A percentile compares a stretch with the other conserved stretches of the same genome.
Evolutionary conservation across 257 asterid species (phyloP).

Genomic region (Penstemon newberryi): DNA sequence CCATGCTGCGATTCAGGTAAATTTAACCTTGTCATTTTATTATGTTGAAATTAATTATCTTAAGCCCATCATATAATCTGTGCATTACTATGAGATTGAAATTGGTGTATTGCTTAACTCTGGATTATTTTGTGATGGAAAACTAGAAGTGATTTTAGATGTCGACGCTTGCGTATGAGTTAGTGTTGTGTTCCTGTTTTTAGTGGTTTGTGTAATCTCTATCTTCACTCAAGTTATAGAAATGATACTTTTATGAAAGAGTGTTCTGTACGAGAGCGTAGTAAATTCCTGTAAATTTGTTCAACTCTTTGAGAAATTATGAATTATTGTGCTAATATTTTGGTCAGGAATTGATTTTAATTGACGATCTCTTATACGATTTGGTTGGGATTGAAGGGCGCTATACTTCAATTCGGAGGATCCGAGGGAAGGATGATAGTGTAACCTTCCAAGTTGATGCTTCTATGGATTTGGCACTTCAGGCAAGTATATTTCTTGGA

Average conservation of each 20-base stretch:
- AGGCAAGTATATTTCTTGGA: conserved; percentile 44
- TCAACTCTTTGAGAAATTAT: conserved; percentile 14
- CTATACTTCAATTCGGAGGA: conserved; percentile 65
- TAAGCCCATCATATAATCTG: background rate
- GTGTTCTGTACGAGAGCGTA: too few relatives aligned
- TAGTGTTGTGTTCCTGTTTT: conserved; percentile 5
- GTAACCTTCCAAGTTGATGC: conserved; percentile 72
- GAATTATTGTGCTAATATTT: conserved; percentile 5
- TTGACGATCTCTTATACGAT: conserved; percentile 79
- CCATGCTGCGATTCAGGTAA: conserved; percentile 83
- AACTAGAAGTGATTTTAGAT: background rate
- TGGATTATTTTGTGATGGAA: conserved; percentile 11
- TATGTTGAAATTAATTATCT: conserved; percentile 3
- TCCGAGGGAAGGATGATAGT: conserved; percentile 57
- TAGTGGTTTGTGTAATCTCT: too few relatives aligned
- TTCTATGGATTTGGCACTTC: conserved; percentile 95
- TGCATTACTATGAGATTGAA: conserved; percentile 11
- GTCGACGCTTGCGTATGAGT: conserved; percentile 25
- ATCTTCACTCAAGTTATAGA: too few relatives aligned
- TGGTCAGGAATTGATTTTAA: conserved; percentile 83
- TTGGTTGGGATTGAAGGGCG: conserved; percentile 93
- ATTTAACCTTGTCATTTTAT: conserved; percentile 10
- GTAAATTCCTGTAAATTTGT: background rate
- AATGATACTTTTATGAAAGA: too few relatives aligned
- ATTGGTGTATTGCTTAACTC: conserved; percentile 20